Evolutionary conservation across 2,329 filamentous ascomycete species (phyloP), one percentile per base, ranked within the genome.

Genomic region (Talaromyces pinophilus): DNA sequence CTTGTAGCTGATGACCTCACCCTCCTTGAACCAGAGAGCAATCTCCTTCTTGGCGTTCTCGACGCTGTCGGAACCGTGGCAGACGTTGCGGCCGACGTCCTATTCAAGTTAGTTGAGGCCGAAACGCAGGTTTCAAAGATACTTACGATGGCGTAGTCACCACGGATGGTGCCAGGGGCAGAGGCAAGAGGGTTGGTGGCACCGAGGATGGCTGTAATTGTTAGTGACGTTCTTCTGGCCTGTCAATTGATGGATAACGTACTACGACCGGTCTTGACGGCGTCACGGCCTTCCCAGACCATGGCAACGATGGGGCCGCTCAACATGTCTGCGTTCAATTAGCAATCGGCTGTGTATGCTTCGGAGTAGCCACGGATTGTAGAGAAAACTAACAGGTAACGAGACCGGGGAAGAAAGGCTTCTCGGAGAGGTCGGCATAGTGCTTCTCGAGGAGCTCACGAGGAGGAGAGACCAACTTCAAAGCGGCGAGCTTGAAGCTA

Each of bases 11-110:
- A 92, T 83, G 78, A 97, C 80, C 83, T 98, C 95, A 74, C 88
- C 89, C 74, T 91, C 85, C 84, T 91, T 89, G 91, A 99, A 99
- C 95, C 95, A 99, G 80, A 98, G 90, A 78, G 90, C 90, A 81
- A 99, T 99, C 88, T 99, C 95, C 92, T 98, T 97, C 91, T 98
- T 88, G 84, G 95, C 95, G 86, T 88, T 97, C 89, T 99, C 95
- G 83, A 99, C 94, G 81, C 87, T 89, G 88, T 99, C 95, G 83
- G 93, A 97, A 81, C 95, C 95, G 90, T 99, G 95, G 92, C 94
- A 98, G 85, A 98, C 93, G 87, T 99, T 99, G 83, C 94, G 92
- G 85, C 95, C 95, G 80, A 93, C 90, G 77, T 92, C 89, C 83
- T 85, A n/a, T 28, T 65, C 8, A 68, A 59, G 65, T 69, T 72